Base-by-base conservation (phyloP, 169 alveolate genomes). In the Perkinsus marinus region DNA sequence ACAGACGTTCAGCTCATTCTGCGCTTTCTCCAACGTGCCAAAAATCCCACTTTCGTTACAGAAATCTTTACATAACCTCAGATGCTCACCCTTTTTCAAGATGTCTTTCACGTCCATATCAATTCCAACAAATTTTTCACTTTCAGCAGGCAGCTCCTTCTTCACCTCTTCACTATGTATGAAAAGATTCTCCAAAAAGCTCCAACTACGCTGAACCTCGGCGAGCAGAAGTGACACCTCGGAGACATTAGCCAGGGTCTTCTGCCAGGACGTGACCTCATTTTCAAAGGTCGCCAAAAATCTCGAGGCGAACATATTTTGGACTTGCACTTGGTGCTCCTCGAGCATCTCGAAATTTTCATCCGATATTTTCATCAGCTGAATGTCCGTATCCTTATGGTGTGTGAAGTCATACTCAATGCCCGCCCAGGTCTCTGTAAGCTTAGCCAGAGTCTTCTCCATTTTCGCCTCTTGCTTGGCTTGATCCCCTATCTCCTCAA, bases 161-260 rank as follows among this genome's bases (percentile, higher is more conserved):
- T 97, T 98, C 93, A 98, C 99, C 96, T 98, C 99, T 93, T 97
- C 99, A 43, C 99, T 97, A 94, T 97, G 96, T 89, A 98, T 97
- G 95, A 98, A 98, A 92, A 98, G 95, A 92, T 98, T 98, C 97
- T 98, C 99, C 92, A 98, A 94, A 97, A 98, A 98, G 94, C 97
- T 93, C 99, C 99, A 98, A 0, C 98, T 96, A 92, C 98, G 97
- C 95, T 98, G 98, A 43, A 98, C 99, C 93, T 98, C 99, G 91
- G 97, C 94, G 90, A 98, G 94, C 93, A 97, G 92, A 79, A 95
- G 95, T 69, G 98, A 95, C 46, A 97, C 98, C 94, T 98, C 99
- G 93, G 98, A 95, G 92, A 97, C 95, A 90, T 95, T 97, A 91
- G 98, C 98, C 91, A 98, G 96, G 92, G 97, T 96, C 95, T 95